A percentile compares a stretch with the other conserved stretches of the same genome.
These are phyloP conservation scores for Quercus engelmannii DNA, from an alignment of 306 rosid species.

Conservation along the genomic window DNA sequence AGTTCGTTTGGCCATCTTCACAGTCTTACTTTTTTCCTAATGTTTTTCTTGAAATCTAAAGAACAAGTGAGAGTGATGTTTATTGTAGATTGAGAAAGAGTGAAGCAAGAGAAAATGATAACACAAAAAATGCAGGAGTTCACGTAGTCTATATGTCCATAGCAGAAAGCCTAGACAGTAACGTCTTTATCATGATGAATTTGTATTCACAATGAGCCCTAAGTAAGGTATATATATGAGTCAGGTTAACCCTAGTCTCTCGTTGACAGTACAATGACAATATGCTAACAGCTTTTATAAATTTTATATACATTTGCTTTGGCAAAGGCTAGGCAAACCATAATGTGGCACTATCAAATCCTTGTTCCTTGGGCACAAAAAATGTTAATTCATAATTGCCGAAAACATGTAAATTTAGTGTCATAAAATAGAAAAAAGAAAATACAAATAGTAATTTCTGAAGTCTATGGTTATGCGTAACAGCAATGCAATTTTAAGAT, in stretches of 20 bases:
- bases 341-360: not conserved
- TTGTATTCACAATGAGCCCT: no score
- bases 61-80: no score
- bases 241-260: no score
- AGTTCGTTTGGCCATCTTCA: not conserved
- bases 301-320: not conserved
- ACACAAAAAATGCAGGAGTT: no score
- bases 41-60: no score
- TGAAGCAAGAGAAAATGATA: no score
- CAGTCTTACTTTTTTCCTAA: not conserved
- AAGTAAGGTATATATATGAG: no score
- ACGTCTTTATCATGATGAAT: no score
- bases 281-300: not conserved
- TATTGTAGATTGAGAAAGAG: no score
- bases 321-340: not conserved
- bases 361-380: not conserved
- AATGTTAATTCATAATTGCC: not conserved
- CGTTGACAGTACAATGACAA: no score
- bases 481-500: not conserved
- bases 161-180: no score
- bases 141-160: no score
- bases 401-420: not conserved
- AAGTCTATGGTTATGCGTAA: not conserved
- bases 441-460: not conserved
- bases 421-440: not conserved